Percentiles rank a stretch among this genome's conserved stretches.
Conservation (phyloP, 345 rosid genomes). For the Erodium maritimum region DNA sequence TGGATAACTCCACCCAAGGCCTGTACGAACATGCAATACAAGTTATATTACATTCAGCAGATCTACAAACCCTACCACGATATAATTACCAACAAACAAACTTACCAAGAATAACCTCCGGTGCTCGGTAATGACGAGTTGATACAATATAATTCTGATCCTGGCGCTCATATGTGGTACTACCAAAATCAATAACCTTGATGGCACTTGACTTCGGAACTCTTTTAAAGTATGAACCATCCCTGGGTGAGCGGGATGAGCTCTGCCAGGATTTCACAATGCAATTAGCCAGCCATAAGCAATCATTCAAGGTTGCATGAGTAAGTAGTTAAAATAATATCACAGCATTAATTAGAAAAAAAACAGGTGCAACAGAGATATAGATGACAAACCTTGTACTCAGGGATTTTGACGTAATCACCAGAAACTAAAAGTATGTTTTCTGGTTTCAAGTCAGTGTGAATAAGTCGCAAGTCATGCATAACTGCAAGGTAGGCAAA, state of each 20-base stretch:
- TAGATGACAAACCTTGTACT: conserved; percentile 45
- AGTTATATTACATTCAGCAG: too few species aligned
- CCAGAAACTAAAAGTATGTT: conserved; percentile 65
- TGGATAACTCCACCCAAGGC: conserved; percentile 84
- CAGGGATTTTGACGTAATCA: conserved; percentile 67
- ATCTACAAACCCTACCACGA: background rate
- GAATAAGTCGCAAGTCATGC: conserved; percentile 78
- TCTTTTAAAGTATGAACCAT: conserved; percentile 43
- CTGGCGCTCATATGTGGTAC: conserved; percentile 71
- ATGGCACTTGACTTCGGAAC: conserved; percentile 82
- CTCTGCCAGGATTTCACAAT: conserved; percentile 19
- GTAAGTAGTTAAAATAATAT: too few species aligned
- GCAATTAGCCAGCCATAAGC: too few species aligned
- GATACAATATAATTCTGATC: conserved; percentile 76
- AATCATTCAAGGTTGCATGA: too few species aligned
- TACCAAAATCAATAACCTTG: conserved; percentile 87
- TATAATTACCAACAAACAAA: too few species aligned
- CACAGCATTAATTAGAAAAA: background rate
- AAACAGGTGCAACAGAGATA: background rate
- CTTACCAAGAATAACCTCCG: conserved; percentile 78
- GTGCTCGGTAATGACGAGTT: conserved; percentile 82
- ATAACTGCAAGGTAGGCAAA: conserved; percentile 44
- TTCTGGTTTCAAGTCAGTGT: conserved; percentile 86
- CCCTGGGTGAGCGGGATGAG: conserved; percentile 38
- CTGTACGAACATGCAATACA: conserved; percentile 15